Conservation (phyloP, 352 stramenopile genomes). For the Globisporangium solare region DNA sequence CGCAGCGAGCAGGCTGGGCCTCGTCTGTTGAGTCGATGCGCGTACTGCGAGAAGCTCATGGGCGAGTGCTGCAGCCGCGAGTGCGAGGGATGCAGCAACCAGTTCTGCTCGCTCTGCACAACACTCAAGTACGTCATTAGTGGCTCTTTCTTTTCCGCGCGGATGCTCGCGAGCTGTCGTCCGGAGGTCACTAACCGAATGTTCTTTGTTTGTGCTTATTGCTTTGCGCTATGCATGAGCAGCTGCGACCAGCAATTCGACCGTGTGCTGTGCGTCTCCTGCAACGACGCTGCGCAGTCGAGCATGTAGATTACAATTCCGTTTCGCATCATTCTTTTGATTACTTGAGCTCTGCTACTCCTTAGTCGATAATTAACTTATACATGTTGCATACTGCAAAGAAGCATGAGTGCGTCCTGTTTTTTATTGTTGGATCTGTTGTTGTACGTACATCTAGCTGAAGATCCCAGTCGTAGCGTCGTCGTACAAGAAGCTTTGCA, state of each 20-base stretch:
- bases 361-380: conserved; percentile 10
- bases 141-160: neutral
- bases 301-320: conserved; percentile 17
- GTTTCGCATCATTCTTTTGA: neutral
- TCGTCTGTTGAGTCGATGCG: conserved; percentile 26
- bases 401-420: neutral
- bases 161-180: no score
- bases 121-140: conserved; percentile 61
- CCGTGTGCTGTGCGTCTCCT: conserved; percentile 73
- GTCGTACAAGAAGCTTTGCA: conserved; percentile 42
- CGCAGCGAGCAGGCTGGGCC: conserved; percentile 15
- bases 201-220: conserved; percentile 1
- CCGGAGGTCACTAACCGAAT: neutral
- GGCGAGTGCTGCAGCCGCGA: conserved; percentile 56
- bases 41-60: conserved; percentile 61
- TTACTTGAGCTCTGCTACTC: neutral
- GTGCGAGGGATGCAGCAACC: conserved; percentile 43
- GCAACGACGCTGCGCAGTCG: conserved; percentile 37
- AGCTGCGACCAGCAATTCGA: conserved; percentile 76
- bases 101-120: conserved; percentile 78
- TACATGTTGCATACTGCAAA: conserved; percentile 9
- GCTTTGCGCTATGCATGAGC: neutral
- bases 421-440: neutral
- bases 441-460: conserved; percentile 16
- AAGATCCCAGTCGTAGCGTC: conserved; percentile 22